Percentiles rank a stretch among this genome's conserved stretches.
These are phyloP conservation scores for Penicillium verhagenii DNA, from an alignment of 495 filamentous ascomycete genomes.

Conservation along the genomic window DNA sequence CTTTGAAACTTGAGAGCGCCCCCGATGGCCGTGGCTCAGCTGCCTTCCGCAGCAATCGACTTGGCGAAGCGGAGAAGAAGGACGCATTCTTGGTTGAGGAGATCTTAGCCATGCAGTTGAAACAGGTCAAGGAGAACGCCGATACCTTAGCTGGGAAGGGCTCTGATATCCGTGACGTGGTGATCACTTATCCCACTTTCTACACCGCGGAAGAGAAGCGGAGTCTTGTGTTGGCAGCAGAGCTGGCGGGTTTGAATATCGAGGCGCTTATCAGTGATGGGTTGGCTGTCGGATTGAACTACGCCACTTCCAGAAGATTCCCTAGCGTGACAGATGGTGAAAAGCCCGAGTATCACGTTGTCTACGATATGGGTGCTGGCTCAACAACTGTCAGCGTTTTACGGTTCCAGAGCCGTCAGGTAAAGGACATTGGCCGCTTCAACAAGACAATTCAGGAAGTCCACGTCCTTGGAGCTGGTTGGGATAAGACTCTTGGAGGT, in stretches of 20 bases:
- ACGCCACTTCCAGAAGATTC: slow-evolving; percentile 88
- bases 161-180: slow-evolving; percentile 69
- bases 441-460: slow-evolving; percentile 98
- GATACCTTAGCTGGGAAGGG: slow-evolving; percentile 81
- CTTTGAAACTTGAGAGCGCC: slow-evolving; percentile 43
- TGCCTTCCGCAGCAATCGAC: slow-evolving; percentile 72
- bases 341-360: slow-evolving; percentile 87
- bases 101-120: slow-evolving; percentile 92
- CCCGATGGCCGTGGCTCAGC: slow-evolving; percentile 64
- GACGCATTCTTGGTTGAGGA: slow-evolving; percentile 86
- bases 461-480: slow-evolving; percentile 77
- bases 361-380: slow-evolving; percentile 98
- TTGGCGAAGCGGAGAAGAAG: slow-evolving; percentile 59
- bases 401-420: slow-evolving; percentile 80
- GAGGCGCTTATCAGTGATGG: slow-evolving; percentile 86
- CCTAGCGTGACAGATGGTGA: slow-evolving; percentile 77
- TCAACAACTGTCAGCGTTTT: slow-evolving; percentile 94
- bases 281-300: slow-evolving; percentile 89
- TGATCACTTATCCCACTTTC: slow-evolving; percentile 90
- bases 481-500: slow-evolving; percentile 87
- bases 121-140: slow-evolving; percentile 83
- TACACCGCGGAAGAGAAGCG: slow-evolving; percentile 87
- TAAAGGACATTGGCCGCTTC: slow-evolving; percentile 90
- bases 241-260: slow-evolving; percentile 83
- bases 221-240: slow-evolving; percentile 74